Evolutionary conservation across 805 yeast genomes (phyloP), one percentile per base, ranked within the genome.

Genomic region (Metschnikowia similis): DNA sequence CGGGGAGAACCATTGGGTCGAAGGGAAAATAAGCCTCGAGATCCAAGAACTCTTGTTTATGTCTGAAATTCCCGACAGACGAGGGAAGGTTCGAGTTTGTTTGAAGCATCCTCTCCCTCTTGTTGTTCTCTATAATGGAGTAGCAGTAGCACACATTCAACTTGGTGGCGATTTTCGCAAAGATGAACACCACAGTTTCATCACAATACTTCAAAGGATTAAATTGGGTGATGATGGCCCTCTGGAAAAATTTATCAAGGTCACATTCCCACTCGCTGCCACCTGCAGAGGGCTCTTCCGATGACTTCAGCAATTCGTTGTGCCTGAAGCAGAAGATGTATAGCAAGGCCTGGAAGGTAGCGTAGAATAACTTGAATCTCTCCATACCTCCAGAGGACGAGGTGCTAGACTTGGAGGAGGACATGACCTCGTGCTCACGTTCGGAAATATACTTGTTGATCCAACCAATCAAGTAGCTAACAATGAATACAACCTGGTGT

Each of bases 1-100:
- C 68, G 41, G 84, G 85, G 54, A 92, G 76, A 45, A 87, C 81
- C 53, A 94, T 68, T 1, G 99, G 99, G 71, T 92, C 98, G 65
- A 88, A 92, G 10, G 99, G 99, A 68, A 92, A 92, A 65, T 89
- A 92, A n/a, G 94, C 90, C 65, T 91, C 97, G 47, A 92, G 74
- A 60, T 89, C 96, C 56, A 87, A 77, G 61, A 88, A 89, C 62
- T 90, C 96, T 62, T 87, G 91, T 60, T 84, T 84, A 48, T 82
- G 81, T 30, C 76, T 76, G 56, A 80, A 74, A 47, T 77, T 75
- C 57, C 70, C 63, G 31, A 61, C 62, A 17, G 69, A 60, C 34
- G 68, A 65, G 13, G 70, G 72, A 44, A 59, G 53, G 35, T 58
- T 52, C 1, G 71, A 70, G 50, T 66, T 71, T 26, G 72, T 70